Evolutionary conservation across 2,329 filamentous ascomycete species (phyloP), one percentile per base, ranked within the genome.

Genomic region (Sporothrix mexicana): DNA sequence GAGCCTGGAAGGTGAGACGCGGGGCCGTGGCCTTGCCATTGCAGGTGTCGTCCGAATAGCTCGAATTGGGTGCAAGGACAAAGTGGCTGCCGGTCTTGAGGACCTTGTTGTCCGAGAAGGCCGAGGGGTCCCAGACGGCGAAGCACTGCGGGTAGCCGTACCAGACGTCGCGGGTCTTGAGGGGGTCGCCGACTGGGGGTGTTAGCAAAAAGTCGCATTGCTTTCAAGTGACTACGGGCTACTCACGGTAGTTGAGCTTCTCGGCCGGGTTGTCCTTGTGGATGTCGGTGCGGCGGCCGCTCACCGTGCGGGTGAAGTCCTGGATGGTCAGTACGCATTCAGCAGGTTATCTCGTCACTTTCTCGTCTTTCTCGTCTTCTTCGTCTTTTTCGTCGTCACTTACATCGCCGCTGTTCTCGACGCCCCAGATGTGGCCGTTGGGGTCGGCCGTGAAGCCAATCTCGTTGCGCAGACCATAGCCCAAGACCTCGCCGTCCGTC

Each of bases 231-330:
- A 12, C 13, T 36, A 36, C 30, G 30, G 30, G 3, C 7, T 6
- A 74, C 78, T 74, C 71, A 79, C 88, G 84, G 79, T 87, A 91
- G 79, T 92, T 91, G 76, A 92, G 80, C 80, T 92, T 88, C 77
- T 92, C 90, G 3, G 86, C 88, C 0, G 90, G 90, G 77, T 91
- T 91, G 78, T 90, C 83, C 61, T 85, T 81, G 76, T 89, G 87
- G 71, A 90, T 86, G 70, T 88, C 86, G 6, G 75, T 76, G 5
- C 76, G 76, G 41, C 83, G 77, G 61, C 85, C 85, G 72, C 85
- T 82, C 43, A 88, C 77, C 4, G 78, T 80, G 41, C 81, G 83
- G 25, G 81, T 79, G 64, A 91, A 84, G 72, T 90, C 81, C 78
- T 79, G 51, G 2, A 15, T 3, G 6, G 49, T 68, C 73, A 25